Evolutionary conservation across 306 rosid genomes (phyloP), one percentile per base, ranked within the genome.

Genomic region (Crotalaria pallida): DNA sequence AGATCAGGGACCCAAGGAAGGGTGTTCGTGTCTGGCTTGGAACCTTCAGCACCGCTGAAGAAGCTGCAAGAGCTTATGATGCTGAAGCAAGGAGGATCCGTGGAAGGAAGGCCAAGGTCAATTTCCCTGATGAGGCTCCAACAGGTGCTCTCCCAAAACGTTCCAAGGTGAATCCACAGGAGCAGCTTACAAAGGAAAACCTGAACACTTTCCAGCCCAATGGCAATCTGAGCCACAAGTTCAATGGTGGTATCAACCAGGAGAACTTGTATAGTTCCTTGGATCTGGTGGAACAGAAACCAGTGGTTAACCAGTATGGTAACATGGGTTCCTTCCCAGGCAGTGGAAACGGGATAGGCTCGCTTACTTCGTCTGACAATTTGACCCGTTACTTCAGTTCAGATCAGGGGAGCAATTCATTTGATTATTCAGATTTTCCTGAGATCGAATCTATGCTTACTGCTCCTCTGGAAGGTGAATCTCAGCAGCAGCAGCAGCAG

Each of bases 21-120:
- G 97, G 97, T 12, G 91, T 87, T 29, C 89, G 97, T 49, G 97
- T 91, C 51, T 91, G 97, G 97, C 96, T 91, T 3, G 97, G 97
- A 74, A 91, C 97, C 34, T 91, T 84, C 89, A 85, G 85, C 73
- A 91, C 97, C 72, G 97, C 97, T 2, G 97, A 91, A 80, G 96
- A 91, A 82, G 97, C 97, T 61, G 97, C 97, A 43, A 84, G 96
- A 76, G 97, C 97, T 4, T 91, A 91, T 55, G 97, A 91, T 80
- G 86, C 91, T 0, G 97, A 91, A 87, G 97, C 97, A 2, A 79
- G 91, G 1, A 85, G 85, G 82, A 91, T 91, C 77, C 92, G 97
- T 34, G 97, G 97, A 15, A 88, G 81, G 76, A 91, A 88, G 81
- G 97, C 97, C 21, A 91, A 87, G 87, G 96, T 91, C 66, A 91